Base-by-base conservation (phyloP, 192 early-diverging fungal genomes). In the Podochytrium sp. region DNA sequence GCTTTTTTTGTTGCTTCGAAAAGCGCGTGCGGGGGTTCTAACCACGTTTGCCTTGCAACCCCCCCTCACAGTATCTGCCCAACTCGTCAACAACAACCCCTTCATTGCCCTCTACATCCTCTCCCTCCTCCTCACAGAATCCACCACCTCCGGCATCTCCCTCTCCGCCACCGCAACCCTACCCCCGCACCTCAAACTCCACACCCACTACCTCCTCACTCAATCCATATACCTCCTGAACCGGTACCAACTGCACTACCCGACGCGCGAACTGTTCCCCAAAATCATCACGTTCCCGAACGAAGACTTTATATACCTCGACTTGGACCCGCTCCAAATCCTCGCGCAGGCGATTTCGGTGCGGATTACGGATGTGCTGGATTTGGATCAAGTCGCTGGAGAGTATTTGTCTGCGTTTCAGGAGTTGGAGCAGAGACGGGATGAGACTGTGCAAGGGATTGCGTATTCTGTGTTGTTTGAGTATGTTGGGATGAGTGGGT, bases 201-300 rank as follows among this genome's bases (percentile, higher is more conserved):
- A 83, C 39, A 64, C 75, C 6, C 71, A 75, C 56, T 79, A 70
- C 47, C 75, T 73, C 0, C 38, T 79, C 6, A 66, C 56, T 43
- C 81, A 83, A 66, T 61, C 81, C 37, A 40, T 83, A 14, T 83
- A 78, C 51, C 27, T 83, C 12, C 56, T 83, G 14, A 65, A 62
- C 1, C 70, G 81, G 3, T 34, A 78, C n/a, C 53, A 71, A 30
- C 51, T 57, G 29, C 52, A 20, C 7, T 6, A 20, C 10, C 53
- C 76, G 49, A 12, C 23, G 25, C 30, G 71, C 52, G 25, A 75
- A 63, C 2, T 69, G 66, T 53, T 76, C 71, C 78, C 78, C 5
- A 51, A 61, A 32, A 34, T 56, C 1, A 59, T 59, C 20, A 16
- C 58, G 23, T 73, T 79, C 42, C 71, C 70, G 16, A 68, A 40